Base-by-base conservation (phyloP, 495 filamentous ascomycete genomes). In the Aspergillus coremiiformis region DNA sequence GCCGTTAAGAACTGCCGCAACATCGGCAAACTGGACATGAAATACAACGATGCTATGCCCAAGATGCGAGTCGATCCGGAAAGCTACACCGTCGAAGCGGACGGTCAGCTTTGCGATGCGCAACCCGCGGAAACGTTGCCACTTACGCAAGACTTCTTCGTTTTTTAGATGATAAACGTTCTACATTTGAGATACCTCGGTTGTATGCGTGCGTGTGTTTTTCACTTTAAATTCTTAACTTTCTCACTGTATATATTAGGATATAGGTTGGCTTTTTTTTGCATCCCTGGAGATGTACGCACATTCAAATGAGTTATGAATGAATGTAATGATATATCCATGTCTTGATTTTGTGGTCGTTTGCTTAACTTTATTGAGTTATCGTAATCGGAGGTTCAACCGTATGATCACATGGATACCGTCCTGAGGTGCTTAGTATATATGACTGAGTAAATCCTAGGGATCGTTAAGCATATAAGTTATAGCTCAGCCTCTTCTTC, bases 1-100 rank as follows among this genome's bases (percentile, higher is more conserved):
- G 71, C 87, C 8, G 88, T 97, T 23, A 82, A 79, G 58, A 81
- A 83, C 44, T 96, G 92, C 64, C 79, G 93, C 54, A 79, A 70
- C 17, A 79, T 97, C 46, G 75, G 86, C 15, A 98, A 98, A 78
- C 78, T 74, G 61, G 88, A 97, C 63, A 96, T 98, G 92, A 93
- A 90, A 68, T 89, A 80, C 68, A 98, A 98, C 68, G 84, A 90
- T 60, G 66, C 70, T 17, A 90, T 84, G 84, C 93, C 93, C 15
- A 83, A 77, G 71, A 97, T 97, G 90, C 84, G 78, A 65, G 93
- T 98, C 35, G 90, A 98, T 61, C 89, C 93, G 9, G 93, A 97
- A 73, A 82, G 78, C 59, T 98, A 96, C 69, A 72, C 79, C 27
- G 93, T 98, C 35, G 84, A 93, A 72, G 93, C 93, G 7, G 90